Evolutionary conservation across 108 stramenopile species (phyloP), one percentile per base, ranked within the genome.

Genomic region (Nitzschia palea): DNA sequence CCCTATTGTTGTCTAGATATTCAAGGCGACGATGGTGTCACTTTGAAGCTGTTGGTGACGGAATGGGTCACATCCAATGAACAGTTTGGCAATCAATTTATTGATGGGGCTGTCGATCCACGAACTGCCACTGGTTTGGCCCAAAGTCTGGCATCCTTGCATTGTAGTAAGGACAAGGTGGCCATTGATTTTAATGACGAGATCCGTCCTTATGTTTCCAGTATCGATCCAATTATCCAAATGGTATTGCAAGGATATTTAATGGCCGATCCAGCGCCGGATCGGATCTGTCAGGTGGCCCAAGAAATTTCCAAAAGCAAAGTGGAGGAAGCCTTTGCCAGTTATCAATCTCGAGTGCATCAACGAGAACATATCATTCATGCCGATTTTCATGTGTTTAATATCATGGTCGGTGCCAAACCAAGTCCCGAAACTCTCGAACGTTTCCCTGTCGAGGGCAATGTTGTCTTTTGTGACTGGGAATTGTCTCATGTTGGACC

Each of bases 341-440:
- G 36, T 43, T 27, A 66, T 29, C n/a, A 40, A 22, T 58, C 31
- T 35, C 18, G n/a, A 6, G 14, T 56, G 14, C 36, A 29, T 15
- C 73, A 25, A 34, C 43, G 75, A 23, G 78, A 77, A 27, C 65
- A 77, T 26, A 26, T 45, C 15, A 47, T 70, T n/a, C 83, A 84
- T 37, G 40, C 55, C 12, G 83, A 84, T 76, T 61, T 50, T 56
- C 80, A 84, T 22, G 70, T 61, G 10, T 84, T 84, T 73, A 84
- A 84, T 47, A 79, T 79, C 8, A 62, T 84, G 22, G 83, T 84
- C 25, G 83, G 78, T 32, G 28, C 67, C 22, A 77, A 65, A 20
- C 69, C 71, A 20, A 43, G 33, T 34, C 29, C 30, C 23, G 42
- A 59, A 6, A 28, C 44, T 6, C 9, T 69, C 17, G 22, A 76